Evolutionary conservation across 2,329 filamentous ascomycete species (phyloP).

Genomic region (Paraphoma chrysanthemicola): DNA sequence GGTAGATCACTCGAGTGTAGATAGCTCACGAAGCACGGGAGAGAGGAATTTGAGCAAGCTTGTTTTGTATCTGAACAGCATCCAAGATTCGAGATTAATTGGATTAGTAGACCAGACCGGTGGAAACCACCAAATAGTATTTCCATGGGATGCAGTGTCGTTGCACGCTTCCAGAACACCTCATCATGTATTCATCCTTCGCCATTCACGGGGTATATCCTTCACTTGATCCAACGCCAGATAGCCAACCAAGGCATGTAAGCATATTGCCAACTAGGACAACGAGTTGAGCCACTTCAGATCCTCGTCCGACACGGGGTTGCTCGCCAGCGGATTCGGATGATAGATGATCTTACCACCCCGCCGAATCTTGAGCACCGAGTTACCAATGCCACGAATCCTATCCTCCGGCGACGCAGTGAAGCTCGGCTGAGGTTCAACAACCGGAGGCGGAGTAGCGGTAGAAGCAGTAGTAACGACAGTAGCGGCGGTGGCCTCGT

Average conservation of each 20-base stretch:
- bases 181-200: too few relatives aligned
- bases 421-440: slow-evolving; percentile 2
- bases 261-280: too few relatives aligned
- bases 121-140: too few relatives aligned
- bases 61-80: not conserved
- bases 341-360: slow-evolving; percentile 6
- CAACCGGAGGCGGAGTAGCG: not conserved
- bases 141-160: too few relatives aligned
- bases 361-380: slow-evolving; percentile 17
- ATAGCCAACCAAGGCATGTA: too few relatives aligned
- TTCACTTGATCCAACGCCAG: too few relatives aligned
- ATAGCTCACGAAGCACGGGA: too few relatives aligned
- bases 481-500: not conserved
- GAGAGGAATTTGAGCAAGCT: not conserved
- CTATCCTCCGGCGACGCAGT: slow-evolving; percentile 17
- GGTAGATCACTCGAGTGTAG: too few relatives aligned
- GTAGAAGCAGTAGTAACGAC: not conserved
- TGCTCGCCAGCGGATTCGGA: slow-evolving; percentile 30
- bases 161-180: too few relatives aligned
- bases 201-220: too few relatives aligned
- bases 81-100: not conserved
- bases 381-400: slow-evolving; percentile 24
- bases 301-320: slow-evolving; percentile 10
- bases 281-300: slow-evolving; percentile 5
- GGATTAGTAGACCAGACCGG: too few relatives aligned